Evolutionary conservation across 305 asterid genomes (phyloP), one percentile per base, ranked within the genome.

Genomic region (Fraxinus floribunda): DNA sequence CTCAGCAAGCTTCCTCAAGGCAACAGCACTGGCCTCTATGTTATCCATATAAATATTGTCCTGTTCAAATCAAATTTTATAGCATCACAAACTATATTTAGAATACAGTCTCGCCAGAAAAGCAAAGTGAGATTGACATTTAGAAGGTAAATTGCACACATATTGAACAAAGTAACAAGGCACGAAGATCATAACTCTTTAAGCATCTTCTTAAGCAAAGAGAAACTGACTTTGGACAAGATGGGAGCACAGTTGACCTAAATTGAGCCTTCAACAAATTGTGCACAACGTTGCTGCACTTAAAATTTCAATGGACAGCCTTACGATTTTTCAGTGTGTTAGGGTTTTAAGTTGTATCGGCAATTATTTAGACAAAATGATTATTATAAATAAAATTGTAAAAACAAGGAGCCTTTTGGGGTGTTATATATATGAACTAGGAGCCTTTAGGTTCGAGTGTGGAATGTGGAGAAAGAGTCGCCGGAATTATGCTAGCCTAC

Each of bases 21-120:
- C 60, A 41, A 84, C 89, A 83, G 84, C 92, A 86, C 97, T 94
- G 18, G 89, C 92, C 87, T 91, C 92, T 62, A 93, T 76, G 88
- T 92, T 91, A 79, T 91, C 96, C 55, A 9, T 79, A 77, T 93
- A 94, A 26, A 92, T 16, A 78, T 87, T 90, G 77, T 90, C 97
- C 97, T 94, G 89, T 79, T 30, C 78, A 83, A 88, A 78, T 36
- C 18, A 75, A 84, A 41, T 49, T 70, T 15, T 3, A 62, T 29
- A 75, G 49, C 70, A 87, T 73, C 70, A 82, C 29, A 1, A 0
- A 30, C 10, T n/a, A n/a, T 5, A 46, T 57, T 26, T 52, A 26
- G 74, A 22, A 44, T 38, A 26, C 34, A 68, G 9, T 44, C 68
- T 22, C 57, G 15, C 34, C 77, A 36, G 32, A 77, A 68, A 29